Evolutionary conservation across 495 filamentous ascomycete genomes (phyloP).

Genomic region (Lasiosphaeria ovina): DNA sequence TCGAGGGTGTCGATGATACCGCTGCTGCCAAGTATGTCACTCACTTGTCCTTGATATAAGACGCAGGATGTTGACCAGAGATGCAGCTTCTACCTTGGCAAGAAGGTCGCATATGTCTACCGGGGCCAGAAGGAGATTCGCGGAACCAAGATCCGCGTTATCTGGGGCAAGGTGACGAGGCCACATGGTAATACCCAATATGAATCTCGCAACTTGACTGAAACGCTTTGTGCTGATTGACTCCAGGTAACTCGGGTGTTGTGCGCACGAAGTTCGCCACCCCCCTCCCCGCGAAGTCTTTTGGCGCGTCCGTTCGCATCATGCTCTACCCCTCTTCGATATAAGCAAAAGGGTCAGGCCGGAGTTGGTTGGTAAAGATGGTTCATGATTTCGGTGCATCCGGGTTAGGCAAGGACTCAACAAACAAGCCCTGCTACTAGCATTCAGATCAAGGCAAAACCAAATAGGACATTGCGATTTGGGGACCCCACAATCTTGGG

Average conservation of each 20-base stretch:
- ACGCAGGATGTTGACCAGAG: conserved; percentile 26
- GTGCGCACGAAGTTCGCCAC: conserved; percentile 92
- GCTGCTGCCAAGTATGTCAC: conserved; percentile 74
- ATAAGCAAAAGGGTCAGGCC: conserved; percentile 46
- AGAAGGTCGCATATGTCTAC: conserved; percentile 97
- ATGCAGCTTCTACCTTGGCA: conserved; percentile 81
- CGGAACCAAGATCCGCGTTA: conserved; percentile 95
- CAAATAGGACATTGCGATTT: conserved; percentile 38
- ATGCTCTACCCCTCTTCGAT: conserved; percentile 96
- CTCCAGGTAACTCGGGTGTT: conserved; percentile 86
- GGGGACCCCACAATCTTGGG: conserved; percentile 31
- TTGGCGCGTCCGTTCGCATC: conserved; percentile 94
- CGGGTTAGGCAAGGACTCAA: conserved; percentile 51
- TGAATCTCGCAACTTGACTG: not conserved
- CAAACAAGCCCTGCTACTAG: conserved; percentile 44
- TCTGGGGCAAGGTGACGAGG: conserved; percentile 98
- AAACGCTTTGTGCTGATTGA: conserved; percentile 3
- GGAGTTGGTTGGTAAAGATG: conserved; percentile 55
- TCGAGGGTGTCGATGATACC: conserved; percentile 90
- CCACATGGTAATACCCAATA: conserved; percentile 70
- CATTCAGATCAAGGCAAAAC: conserved; percentile 45
- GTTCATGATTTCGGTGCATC: conserved; percentile 55
- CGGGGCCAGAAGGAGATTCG: conserved; percentile 86
- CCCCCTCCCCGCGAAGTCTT: conserved; percentile 92
- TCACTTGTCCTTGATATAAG: not conserved